Evolutionary conservation across 306 rosid species (phyloP).

Genomic region (Quercus dentata): DNA sequence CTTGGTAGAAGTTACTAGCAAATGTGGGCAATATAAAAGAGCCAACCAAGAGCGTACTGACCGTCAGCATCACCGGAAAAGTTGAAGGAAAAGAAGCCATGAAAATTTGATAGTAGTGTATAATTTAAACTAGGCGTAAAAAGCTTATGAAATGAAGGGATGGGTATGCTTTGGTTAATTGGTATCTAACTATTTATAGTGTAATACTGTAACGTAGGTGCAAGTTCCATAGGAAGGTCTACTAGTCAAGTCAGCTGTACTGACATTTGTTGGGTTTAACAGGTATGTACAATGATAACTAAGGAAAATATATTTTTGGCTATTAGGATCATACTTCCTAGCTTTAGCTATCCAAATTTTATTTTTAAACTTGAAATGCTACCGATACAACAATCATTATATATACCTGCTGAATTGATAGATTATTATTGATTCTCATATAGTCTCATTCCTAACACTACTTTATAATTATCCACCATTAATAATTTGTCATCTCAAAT

Average conservation of each 20-base stretch:
- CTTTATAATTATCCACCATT: too few relatives aligned
- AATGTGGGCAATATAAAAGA: conserved; percentile 16
- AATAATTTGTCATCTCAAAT: too few relatives aligned
- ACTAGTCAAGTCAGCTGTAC: neutral
- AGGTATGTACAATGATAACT: neutral
- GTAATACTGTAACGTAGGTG: neutral
- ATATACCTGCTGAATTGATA: too few relatives aligned
- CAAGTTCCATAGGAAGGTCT: neutral
- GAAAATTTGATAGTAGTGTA: neutral
- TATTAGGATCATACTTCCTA: neutral
- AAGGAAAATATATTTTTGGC: neutral
- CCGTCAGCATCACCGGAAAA: neutral
- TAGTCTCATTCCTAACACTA: too few relatives aligned
- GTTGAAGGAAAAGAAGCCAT: neutral
- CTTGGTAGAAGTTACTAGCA: conserved; percentile 43
- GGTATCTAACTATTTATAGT: neutral
- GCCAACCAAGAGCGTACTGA: conserved; percentile 9
- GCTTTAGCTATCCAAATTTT: too few relatives aligned
- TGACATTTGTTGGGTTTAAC: neutral
- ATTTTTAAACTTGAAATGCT: too few relatives aligned
- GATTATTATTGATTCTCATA: too few relatives aligned
- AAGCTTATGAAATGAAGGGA: neutral
- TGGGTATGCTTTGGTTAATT: neutral
- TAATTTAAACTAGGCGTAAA: neutral
- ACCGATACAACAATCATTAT: too few relatives aligned